Conservation (phyloP, 805 yeast species). For the Cyberlindnera japonica region DNA sequence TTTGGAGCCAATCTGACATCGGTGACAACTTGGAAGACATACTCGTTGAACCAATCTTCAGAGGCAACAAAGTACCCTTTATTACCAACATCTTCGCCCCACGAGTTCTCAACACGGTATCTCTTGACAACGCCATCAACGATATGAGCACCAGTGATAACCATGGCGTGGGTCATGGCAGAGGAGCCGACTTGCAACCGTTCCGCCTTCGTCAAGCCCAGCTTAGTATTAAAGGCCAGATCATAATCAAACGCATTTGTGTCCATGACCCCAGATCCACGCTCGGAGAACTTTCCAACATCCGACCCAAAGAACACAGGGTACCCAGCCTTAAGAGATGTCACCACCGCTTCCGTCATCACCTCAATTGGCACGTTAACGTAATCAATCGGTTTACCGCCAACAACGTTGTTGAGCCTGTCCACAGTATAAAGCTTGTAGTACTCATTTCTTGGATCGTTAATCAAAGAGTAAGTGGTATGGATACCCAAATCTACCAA, state of each 20-base stretch:
- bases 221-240: constrained; percentile 49
- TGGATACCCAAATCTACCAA: constrained; percentile 49
- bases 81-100: constrained; percentile 63
- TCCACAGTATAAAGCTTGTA: constrained; percentile 65
- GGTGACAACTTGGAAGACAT: constrained; percentile 65
- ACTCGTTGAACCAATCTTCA: constrained; percentile 67
- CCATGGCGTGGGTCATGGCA: constrained; percentile 87
- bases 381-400: constrained; percentile 64
- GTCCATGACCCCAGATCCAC: constrained; percentile 71
- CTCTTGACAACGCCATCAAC: constrained; percentile 61
- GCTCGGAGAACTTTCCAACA: constrained; percentile 58
- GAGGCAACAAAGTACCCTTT: constrained; percentile 68
- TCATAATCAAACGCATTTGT: constrained; percentile 62
- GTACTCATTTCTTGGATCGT: constrained; percentile 76
- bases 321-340: constrained; percentile 63
- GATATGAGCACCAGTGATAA: constrained; percentile 73
- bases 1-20: constrained; percentile 43
- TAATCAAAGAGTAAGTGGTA: constrained; percentile 58
- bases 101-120: constrained; percentile 70
- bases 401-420: constrained; percentile 66
- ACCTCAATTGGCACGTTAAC: constrained; percentile 58
- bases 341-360: constrained; percentile 56
- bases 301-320: constrained; percentile 87
- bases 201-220: constrained; percentile 55
- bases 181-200: constrained; percentile 66